phyloP scores from a whole-genome alignment of 1,139 yeast genomes.

The Yamadazyma kanchanaburiensis region DNA sequence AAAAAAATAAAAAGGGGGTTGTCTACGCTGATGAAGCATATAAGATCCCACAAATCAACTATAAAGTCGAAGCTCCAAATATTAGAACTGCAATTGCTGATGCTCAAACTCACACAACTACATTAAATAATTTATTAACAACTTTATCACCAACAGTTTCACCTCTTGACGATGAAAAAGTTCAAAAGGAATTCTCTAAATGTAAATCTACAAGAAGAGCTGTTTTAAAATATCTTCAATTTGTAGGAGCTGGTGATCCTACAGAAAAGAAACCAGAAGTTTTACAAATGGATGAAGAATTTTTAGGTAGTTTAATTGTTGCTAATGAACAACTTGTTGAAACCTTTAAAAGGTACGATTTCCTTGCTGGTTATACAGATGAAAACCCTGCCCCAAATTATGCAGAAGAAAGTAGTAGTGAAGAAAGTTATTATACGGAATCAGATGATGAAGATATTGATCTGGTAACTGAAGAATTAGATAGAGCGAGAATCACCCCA shows the following conservation, averaged over 20 bases:
- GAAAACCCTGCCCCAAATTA: slow-evolving; percentile 35
- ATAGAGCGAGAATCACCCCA: background rate
- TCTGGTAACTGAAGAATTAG: slow-evolving; percentile 15
- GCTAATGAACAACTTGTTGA: slow-evolving; percentile 87
- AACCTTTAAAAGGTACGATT: slow-evolving; percentile 67
- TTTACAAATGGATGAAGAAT: slow-evolving; percentile 60
- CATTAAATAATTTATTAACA: slow-evolving; percentile 63
- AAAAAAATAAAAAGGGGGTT: slow-evolving; percentile 18
- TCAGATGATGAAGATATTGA: slow-evolving; percentile 18
- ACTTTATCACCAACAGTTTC: slow-evolving; percentile 50
- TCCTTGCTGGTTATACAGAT: slow-evolving; percentile 33
- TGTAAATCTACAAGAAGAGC: slow-evolving; percentile 76
- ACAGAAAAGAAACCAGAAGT: slow-evolving; percentile 26
- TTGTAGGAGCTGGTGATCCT: slow-evolving; percentile 56
- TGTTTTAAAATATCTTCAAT: slow-evolving; percentile 76
- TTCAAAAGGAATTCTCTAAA: slow-evolving; percentile 61
- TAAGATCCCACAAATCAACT: slow-evolving; percentile 65
- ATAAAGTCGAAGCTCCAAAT: slow-evolving; percentile 69
- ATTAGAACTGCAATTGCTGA: slow-evolving; percentile 70
- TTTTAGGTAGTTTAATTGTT: slow-evolving; percentile 76
- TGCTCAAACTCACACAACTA: slow-evolving; percentile 70
- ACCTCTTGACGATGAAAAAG: slow-evolving; percentile 61
- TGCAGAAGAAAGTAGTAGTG: slow-evolving; percentile 26
- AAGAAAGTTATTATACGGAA: slow-evolving; percentile 45
- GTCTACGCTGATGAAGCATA: slow-evolving; percentile 53